These are phyloP conservation scores for Populus tremula DNA, from an alignment of 345 rosid species.

Conservation along the genomic window DNA sequence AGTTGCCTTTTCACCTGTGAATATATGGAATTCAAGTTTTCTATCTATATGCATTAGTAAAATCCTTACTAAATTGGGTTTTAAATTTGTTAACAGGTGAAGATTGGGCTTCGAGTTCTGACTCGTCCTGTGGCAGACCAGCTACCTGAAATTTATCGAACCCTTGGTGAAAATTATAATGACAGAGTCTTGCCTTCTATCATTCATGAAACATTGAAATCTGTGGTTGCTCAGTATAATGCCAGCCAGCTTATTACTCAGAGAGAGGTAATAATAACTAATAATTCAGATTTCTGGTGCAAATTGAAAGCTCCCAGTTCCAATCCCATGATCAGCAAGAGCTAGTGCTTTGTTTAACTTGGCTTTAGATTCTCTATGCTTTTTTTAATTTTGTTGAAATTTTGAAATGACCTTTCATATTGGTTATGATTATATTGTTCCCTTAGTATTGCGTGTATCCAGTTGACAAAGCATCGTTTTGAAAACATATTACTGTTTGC, in stretches of 20 bases:
- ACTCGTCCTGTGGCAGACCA: conserved; percentile 74
- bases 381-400: background rate
- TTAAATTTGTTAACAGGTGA: conserved; percentile 52
- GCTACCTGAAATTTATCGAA: conserved; percentile 74
- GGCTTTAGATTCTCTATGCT: background rate
- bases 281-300: background rate
- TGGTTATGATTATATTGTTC: background rate
- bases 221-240: conserved; percentile 93
- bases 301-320: background rate
- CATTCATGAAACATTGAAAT: conserved; percentile 83
- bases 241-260: conserved; percentile 96
- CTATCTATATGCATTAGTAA: background rate
- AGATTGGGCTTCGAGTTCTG: conserved; percentile 90
- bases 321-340: background rate
- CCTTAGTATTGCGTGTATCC: background rate
- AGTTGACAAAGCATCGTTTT: background rate
- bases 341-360: background rate
- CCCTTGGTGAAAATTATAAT: conserved; percentile 76
- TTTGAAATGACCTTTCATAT: background rate
- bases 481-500: background rate
- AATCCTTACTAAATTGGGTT: background rate
- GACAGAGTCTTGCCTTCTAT: conserved; percentile 93
- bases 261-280: conserved; percentile 57
- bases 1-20: background rate
- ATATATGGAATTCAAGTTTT: background rate